Conservation (phyloP, 2,329 filamentous ascomycete genomes). For the Zymoseptoria ardabiliae region DNA sequence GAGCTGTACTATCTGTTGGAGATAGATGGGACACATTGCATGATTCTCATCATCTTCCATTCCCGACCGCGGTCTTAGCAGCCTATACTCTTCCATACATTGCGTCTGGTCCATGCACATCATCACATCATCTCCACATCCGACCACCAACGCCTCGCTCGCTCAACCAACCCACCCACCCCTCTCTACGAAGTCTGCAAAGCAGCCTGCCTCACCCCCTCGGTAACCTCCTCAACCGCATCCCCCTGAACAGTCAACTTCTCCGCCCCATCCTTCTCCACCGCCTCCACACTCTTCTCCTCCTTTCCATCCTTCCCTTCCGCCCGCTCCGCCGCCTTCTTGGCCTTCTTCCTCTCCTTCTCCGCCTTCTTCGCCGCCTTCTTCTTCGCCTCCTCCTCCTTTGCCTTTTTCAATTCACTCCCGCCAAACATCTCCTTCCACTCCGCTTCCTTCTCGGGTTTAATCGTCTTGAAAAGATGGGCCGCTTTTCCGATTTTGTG, state of each 20-base stretch:
- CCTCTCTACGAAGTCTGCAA: slow-evolving; percentile 33
- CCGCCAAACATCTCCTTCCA: slow-evolving; percentile 73
- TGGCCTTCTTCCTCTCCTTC: slow-evolving; percentile 56
- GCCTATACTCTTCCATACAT: no score
- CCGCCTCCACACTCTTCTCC: slow-evolving; percentile 78
- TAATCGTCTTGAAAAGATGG: slow-evolving; percentile 77
- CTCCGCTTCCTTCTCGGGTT: slow-evolving; percentile 70
- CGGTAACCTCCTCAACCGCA: slow-evolving; percentile 38
- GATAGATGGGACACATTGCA: no score
- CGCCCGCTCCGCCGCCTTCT: slow-evolving; percentile 58
- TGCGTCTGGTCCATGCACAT: no score
- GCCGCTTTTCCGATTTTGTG: slow-evolving; percentile 75
- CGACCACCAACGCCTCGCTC: not conserved
- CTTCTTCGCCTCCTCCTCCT: slow-evolving; percentile 57
- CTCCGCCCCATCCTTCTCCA: slow-evolving; percentile 60
- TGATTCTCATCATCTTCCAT: no score
- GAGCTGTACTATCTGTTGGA: no score
- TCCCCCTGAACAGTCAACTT: slow-evolving; percentile 30
- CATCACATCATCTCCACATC: no score
- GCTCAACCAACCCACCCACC: not conserved
- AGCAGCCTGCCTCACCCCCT: slow-evolving; percentile 39
- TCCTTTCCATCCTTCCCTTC: slow-evolving; percentile 27
- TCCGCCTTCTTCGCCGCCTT: slow-evolving; percentile 57
- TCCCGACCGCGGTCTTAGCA: no score
- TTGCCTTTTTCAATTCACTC: slow-evolving; percentile 59